A percentile compares a stretch with the other conserved stretches of the same genome.
Evolutionary conservation across 495 filamentous ascomycete species (phyloP).

Genomic region (Aspergillus cavernicola): DNA sequence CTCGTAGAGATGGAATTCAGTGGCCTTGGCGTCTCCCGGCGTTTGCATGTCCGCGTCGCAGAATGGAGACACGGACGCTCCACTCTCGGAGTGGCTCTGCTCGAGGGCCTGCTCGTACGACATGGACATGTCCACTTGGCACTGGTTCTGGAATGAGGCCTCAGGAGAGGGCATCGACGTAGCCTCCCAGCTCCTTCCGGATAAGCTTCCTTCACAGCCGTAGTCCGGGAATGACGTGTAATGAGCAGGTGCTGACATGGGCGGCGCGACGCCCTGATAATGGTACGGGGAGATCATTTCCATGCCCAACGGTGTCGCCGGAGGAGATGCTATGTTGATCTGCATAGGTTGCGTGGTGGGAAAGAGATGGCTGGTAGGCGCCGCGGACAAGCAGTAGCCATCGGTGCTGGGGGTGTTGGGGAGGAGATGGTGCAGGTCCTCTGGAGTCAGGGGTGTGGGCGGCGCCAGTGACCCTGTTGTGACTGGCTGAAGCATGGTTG

Average conservation of each 20-base stretch:
- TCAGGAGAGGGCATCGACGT: slow-evolving; percentile 41
- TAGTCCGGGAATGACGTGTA: slow-evolving; percentile 43
- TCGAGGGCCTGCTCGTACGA: slow-evolving; percentile 31
- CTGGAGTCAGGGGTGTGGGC: slow-evolving; percentile 45
- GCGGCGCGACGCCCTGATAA: slow-evolving; percentile 37
- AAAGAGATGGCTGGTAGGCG: slow-evolving; percentile 36
- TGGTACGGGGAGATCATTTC: slow-evolving; percentile 36
- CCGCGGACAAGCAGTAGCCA: slow-evolving; percentile 40
- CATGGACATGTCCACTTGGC: slow-evolving; percentile 34
- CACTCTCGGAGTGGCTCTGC: slow-evolving; percentile 24
- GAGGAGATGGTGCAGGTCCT: slow-evolving; percentile 43
- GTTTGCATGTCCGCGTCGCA: slow-evolving; percentile 34
- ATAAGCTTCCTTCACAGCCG: slow-evolving; percentile 25
- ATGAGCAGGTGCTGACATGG: slow-evolving; percentile 46
- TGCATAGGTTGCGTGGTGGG: slow-evolving; percentile 44
- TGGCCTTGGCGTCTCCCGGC: slow-evolving; percentile 30
- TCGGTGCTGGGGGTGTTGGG: slow-evolving; percentile 37
- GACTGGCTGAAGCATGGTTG: slow-evolving; percentile 35
- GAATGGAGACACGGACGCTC: slow-evolving; percentile 34
- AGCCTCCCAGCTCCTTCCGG: slow-evolving; percentile 42
- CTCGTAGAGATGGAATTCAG: slow-evolving; percentile 43
- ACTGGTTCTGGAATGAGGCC: slow-evolving; percentile 27
- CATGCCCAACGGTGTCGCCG: slow-evolving; percentile 41
- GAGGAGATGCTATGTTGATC: slow-evolving; percentile 46
- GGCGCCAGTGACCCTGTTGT: slow-evolving; percentile 41